Conservation (phyloP, 768 basidiomycete species). For the Boletus patriciae region DNA sequence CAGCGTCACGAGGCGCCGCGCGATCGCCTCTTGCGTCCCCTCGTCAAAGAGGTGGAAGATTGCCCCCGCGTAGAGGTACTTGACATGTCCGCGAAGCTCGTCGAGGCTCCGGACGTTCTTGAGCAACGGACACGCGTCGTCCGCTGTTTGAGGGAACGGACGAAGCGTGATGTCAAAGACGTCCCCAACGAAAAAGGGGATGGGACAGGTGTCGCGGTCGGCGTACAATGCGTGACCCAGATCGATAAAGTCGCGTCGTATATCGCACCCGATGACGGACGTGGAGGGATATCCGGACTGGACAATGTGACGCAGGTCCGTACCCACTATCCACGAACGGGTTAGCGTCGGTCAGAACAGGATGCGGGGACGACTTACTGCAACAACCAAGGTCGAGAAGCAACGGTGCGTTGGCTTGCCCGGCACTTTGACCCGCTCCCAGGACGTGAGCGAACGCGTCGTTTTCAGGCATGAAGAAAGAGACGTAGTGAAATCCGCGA, state of each 20-base stretch:
- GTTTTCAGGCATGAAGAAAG: constrained; percentile 1
- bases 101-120: background rate
- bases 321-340: background rate
- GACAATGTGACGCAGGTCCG: constrained; percentile 2
- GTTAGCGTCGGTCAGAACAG: background rate
- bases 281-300: background rate
- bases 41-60: constrained; percentile 1
- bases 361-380: background rate
- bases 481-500: constrained; percentile 1
- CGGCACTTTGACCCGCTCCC: background rate
- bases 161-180: background rate
- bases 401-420: background rate
- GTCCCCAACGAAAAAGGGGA: background rate
- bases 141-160: background rate
- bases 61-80: background rate
- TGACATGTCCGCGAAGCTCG: background rate
- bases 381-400: constrained; percentile 8
- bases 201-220: background rate
- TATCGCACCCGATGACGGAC: constrained; percentile 1
- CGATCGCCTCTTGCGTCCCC: background rate
- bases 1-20: background rate
- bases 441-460: background rate
- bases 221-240: background rate
- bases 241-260: constrained; percentile 3
- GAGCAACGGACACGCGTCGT: background rate